These are phyloP conservation scores for Salinomyces thailandicus DNA, from an alignment of 2,329 filamentous ascomycete genomes.

Conservation along the genomic window DNA sequence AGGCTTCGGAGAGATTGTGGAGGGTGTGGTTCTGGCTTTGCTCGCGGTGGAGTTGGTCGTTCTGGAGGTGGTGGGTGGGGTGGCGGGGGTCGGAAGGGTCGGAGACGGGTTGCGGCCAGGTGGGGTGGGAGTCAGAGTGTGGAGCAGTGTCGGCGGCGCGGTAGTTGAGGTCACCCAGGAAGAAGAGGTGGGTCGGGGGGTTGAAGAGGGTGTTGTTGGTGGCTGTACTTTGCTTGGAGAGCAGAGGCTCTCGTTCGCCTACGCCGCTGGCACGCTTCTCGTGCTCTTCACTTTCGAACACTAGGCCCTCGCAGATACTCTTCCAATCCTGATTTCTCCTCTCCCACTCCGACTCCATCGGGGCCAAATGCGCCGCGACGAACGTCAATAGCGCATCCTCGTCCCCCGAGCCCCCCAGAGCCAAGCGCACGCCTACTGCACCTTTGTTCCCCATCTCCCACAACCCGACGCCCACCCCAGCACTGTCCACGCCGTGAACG, in stretches of 20 bases:
- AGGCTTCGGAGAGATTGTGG: slow-evolving; percentile 66
- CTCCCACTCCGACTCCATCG: slow-evolving; percentile 69
- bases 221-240: slow-evolving; percentile 14
- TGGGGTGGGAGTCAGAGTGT: slow-evolving; percentile 43
- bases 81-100: slow-evolving; percentile 43
- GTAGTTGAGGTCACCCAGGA: slow-evolving; percentile 92
- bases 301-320: slow-evolving; percentile 65
- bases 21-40: slow-evolving; percentile 57
- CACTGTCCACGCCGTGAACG: slow-evolving; percentile 60
- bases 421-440: slow-evolving; percentile 66
- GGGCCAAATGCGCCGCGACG: slow-evolving; percentile 76
- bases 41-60: slow-evolving; percentile 73
- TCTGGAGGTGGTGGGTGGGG: slow-evolving; percentile 55
- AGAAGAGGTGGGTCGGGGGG: slow-evolving; percentile 65
- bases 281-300: slow-evolving; percentile 44
- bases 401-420: slow-evolving; percentile 36
- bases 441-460: slow-evolving; percentile 94
- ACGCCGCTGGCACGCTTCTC: slow-evolving; percentile 1
- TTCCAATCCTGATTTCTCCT: slow-evolving; percentile 82
- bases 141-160: slow-evolving; percentile 62
- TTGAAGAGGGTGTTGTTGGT: slow-evolving; percentile 50
- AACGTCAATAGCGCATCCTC: slow-evolving; percentile 57
- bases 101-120: slow-evolving; percentile 51
- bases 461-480: slow-evolving; percentile 72
- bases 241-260: slow-evolving; percentile 21